Percentiles rank a stretch among this genome's conserved stretches.
phyloP scores from a whole-genome alignment of 1,284 basidiomycete genomes.

The Stygiomarasmius scandens region DNA sequence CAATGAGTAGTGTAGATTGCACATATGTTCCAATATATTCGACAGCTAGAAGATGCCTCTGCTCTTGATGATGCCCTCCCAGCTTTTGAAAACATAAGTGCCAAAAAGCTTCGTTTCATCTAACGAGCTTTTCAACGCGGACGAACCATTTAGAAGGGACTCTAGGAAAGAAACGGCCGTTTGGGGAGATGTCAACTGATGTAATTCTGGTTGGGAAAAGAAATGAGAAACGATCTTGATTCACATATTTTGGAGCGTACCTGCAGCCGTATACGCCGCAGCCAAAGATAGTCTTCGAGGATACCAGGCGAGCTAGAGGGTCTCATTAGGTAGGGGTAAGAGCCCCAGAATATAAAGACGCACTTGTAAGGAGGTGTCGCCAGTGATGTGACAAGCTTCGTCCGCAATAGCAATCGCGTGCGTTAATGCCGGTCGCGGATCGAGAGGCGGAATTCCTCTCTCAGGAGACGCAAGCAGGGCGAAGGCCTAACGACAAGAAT shows the following conservation, averaged over 20 bases:
- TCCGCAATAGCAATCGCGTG: slow-evolving; percentile 68
- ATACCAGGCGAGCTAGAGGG: slow-evolving; percentile 66
- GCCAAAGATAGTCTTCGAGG: slow-evolving; percentile 61
- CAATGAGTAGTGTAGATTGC: not conserved
- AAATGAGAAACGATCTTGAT: not conserved
- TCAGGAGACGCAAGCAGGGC: slow-evolving; percentile 59
- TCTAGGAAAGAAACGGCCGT: slow-evolving; percentile 70
- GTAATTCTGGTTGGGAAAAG: slow-evolving; percentile 54
- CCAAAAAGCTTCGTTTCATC: slow-evolving; percentile 56
- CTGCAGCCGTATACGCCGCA: slow-evolving; percentile 66
- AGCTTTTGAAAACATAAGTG: slow-evolving; percentile 65
- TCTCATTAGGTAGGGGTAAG: not conserved
- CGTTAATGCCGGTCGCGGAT: slow-evolving; percentile 57
- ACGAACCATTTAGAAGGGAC: slow-evolving; percentile 53
- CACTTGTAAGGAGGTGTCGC: slow-evolving; percentile 59
- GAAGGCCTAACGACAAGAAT: slow-evolving; percentile 50
- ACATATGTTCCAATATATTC: not conserved
- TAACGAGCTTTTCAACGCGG: slow-evolving; percentile 43
- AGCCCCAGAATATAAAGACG: slow-evolving; percentile 20
- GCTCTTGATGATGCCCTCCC: slow-evolving; percentile 68
- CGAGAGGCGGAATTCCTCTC: slow-evolving; percentile 51
- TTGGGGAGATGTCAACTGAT: slow-evolving; percentile 70
- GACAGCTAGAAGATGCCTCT: slow-evolving; percentile 46
- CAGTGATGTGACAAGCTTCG: slow-evolving; percentile 60
- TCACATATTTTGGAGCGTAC: slow-evolving; percentile 26